Evolutionary conservation across 352 stramenopile genomes (phyloP).

Genomic region (Peronospora farinosa): DNA sequence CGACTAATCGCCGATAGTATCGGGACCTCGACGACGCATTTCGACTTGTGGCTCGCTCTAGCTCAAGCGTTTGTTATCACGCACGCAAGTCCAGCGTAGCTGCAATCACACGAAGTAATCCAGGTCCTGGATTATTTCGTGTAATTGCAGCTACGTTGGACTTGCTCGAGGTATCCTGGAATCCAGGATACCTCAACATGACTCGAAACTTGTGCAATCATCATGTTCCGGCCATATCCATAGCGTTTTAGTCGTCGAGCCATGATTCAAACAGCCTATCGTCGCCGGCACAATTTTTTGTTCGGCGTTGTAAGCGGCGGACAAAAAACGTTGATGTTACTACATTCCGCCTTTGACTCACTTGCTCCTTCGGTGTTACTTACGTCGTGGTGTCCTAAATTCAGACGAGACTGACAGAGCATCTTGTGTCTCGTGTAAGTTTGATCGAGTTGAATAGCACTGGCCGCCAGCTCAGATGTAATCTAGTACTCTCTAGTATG

Average conservation of each 20-base stretch:
- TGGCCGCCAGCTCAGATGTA: not conserved
- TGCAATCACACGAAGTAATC: constrained; percentile 23
- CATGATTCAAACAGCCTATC: constrained; percentile 12
- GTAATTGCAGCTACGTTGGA: too few species aligned
- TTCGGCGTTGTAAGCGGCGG: constrained; percentile 1
- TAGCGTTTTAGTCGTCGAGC: constrained; percentile 11
- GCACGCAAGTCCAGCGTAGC: constrained; percentile 21
- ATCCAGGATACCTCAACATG: not conserved
- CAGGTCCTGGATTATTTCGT: too few species aligned
- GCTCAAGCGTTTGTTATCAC: constrained; percentile 22
- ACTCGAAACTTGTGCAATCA: not conserved
- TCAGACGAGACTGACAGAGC: constrained; percentile 2
- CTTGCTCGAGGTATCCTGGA: too few species aligned
- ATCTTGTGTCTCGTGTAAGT: not conserved
- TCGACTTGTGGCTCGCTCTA: constrained; percentile 14
- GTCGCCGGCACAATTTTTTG: constrained; percentile 6
- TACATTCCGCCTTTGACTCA: constrained; percentile 12
- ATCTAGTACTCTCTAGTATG: constrained; percentile 1
- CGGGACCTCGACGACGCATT: too few species aligned
- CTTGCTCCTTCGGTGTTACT: constrained; percentile 9
- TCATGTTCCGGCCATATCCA: constrained; percentile 4
- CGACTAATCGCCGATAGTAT: constrained; percentile 14
- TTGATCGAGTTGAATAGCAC: constrained; percentile 3
- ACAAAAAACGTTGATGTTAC: constrained; percentile 8
- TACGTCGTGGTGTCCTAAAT: constrained; percentile 4